phyloP scores from a whole-genome alignment of 208 protist genomes.

The Porcisia hertigi region DNA sequence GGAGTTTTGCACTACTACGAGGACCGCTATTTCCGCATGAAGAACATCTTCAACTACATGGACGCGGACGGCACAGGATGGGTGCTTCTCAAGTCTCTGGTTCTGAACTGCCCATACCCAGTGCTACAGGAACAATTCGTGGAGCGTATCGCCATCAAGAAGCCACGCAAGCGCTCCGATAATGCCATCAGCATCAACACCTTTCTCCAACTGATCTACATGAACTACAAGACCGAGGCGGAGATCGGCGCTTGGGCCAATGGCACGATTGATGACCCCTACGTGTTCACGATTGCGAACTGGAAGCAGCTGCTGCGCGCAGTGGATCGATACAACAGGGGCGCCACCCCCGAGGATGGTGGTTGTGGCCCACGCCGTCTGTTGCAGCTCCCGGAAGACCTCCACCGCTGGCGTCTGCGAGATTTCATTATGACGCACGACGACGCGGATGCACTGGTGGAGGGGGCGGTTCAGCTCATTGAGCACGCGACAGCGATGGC shows the following conservation, averaged over 20 bases:
- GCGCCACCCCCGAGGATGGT: neutral
- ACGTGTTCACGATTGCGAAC: constrained; percentile 76
- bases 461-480: constrained; percentile 40
- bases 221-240: constrained; percentile 84
- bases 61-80: constrained; percentile 75
- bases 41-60: constrained; percentile 81
- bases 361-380: neutral
- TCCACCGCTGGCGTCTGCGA: constrained; percentile 73
- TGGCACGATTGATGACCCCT: constrained; percentile 52
- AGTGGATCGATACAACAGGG: constrained; percentile 52
- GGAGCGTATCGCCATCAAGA: constrained; percentile 69
- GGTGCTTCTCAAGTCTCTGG: constrained; percentile 73
- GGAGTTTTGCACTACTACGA: constrained; percentile 74
- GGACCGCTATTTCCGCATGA: constrained; percentile 85
- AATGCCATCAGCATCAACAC: constrained; percentile 78
- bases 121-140: constrained; percentile 85
- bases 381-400: constrained; percentile 51
- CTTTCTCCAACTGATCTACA: constrained; percentile 81
- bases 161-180: constrained; percentile 66
- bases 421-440: constrained; percentile 44
- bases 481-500: constrained; percentile 19
- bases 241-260: constrained; percentile 55
- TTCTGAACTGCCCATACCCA: constrained; percentile 72
- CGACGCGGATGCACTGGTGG: constrained; percentile 58
- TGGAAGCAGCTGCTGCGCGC: constrained; percentile 79